These are phyloP conservation scores for Saururus chinensis DNA, from an alignment of 164 flowering plant genomes.

Conservation along the genomic window DNA sequence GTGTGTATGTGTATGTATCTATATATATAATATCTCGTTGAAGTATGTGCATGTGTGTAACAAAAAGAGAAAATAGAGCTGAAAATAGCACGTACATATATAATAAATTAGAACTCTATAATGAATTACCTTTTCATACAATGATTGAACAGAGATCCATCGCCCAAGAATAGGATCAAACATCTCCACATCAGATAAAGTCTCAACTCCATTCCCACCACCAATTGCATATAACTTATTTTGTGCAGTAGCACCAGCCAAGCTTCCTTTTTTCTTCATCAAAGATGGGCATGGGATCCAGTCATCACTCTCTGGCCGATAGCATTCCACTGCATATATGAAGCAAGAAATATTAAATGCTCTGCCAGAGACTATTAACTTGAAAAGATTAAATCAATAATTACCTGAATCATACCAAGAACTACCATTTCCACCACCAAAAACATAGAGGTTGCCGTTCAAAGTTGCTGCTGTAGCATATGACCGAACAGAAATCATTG, in stretches of 20 bases:
- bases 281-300: conserved; percentile 61
- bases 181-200: conserved; percentile 80
- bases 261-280: conserved; percentile 45
- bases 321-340: conserved; percentile 58
- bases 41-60: no score
- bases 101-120: neutral
- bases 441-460: conserved; percentile 41
- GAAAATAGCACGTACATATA: neutral
- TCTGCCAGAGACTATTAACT: neutral
- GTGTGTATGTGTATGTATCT: no score
- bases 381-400: conserved; percentile 3
- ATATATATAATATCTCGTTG: no score
- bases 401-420: conserved; percentile 84
- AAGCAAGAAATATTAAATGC: neutral
- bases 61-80: no score
- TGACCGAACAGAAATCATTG: conserved; percentile 60
- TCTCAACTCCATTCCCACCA: conserved; percentile 66
- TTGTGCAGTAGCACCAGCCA: conserved; percentile 51
- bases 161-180: conserved; percentile 57
- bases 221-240: conserved; percentile 73
- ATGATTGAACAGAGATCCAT: conserved; percentile 62
- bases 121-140: conserved; percentile 59
- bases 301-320: conserved; percentile 24
- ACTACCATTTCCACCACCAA: conserved; percentile 70
- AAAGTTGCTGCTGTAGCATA: conserved; percentile 48